Conservation (phyloP, 192 early-diverging fungal genomes). For the Coemansia sp. region DNA sequence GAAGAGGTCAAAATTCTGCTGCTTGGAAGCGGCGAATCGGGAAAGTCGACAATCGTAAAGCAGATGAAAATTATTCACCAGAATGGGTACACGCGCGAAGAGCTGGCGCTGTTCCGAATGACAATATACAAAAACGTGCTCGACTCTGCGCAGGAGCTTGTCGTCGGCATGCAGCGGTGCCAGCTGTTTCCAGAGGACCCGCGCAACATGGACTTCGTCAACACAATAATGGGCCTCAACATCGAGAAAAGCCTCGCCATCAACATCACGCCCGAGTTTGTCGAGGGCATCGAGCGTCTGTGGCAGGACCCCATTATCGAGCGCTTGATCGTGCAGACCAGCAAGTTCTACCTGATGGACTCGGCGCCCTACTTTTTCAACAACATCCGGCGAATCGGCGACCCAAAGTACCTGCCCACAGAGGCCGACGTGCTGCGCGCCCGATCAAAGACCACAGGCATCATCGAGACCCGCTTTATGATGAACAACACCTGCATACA, state of each 20-base stretch:
- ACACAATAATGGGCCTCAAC: slow-evolving; percentile 38
- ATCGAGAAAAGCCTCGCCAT: slow-evolving; percentile 58
- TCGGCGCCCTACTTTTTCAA: slow-evolving; percentile 94
- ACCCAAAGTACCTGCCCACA: slow-evolving; percentile 81
- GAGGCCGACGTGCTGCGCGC: slow-evolving; percentile 94
- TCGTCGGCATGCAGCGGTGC: slow-evolving; percentile 66
- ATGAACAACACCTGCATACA: slow-evolving; percentile 87
- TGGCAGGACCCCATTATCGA: slow-evolving; percentile 70
- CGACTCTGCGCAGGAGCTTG: slow-evolving; percentile 75
- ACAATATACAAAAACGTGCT: slow-evolving; percentile 86
- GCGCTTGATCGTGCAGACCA: slow-evolving; percentile 65
- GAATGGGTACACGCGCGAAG: slow-evolving; percentile 81
- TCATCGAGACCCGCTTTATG: slow-evolving; percentile 91
- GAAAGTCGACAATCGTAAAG: slow-evolving; percentile 94
- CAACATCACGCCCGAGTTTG: slow-evolving; percentile 64
- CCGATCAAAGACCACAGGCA: slow-evolving; percentile 96
- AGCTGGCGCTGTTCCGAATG: slow-evolving; percentile 67
- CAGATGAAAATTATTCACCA: slow-evolving; percentile 98
- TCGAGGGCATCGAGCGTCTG: slow-evolving; percentile 65
- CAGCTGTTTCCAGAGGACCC: slow-evolving; percentile 55
- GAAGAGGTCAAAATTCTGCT: slow-evolving; percentile 59
- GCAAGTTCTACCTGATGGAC: slow-evolving; percentile 88
- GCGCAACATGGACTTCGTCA: slow-evolving; percentile 54
- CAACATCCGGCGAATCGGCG: slow-evolving; percentile 79
- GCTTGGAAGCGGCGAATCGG: slow-evolving; percentile 85